Conservation (phyloP, 1,139 yeast genomes). For the Suhomyces atakaporum region DNA sequence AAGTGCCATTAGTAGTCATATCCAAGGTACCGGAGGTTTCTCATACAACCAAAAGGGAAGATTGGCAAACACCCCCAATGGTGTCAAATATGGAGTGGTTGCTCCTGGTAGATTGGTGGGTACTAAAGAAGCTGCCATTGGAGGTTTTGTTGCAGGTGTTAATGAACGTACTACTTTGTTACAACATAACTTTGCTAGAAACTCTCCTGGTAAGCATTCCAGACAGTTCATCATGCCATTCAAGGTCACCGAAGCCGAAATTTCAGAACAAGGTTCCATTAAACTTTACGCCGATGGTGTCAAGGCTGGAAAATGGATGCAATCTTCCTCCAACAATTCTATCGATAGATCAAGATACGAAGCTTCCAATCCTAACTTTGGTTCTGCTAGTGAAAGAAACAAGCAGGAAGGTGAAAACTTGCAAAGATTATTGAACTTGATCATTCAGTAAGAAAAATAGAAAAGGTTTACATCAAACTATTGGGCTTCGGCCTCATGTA, state of each 20-base stretch:
- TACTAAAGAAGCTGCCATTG: constrained; percentile 62
- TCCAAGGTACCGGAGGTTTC: constrained; percentile 74
- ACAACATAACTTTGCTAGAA: constrained; percentile 44
- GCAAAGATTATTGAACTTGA: constrained; percentile 37
- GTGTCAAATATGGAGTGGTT: constrained; percentile 57
- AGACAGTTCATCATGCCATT: constrained; percentile 51
- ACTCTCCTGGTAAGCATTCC: constrained; percentile 45
- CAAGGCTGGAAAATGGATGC: constrained; percentile 45
- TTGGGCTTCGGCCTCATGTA: constrained; percentile 3
- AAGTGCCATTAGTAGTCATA: constrained; percentile 14
- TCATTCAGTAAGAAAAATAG: constrained; percentile 21
- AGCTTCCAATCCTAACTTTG: constrained; percentile 37
- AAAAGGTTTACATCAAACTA: too few species aligned
- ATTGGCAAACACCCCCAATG: constrained; percentile 73
- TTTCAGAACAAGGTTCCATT: constrained; percentile 39
- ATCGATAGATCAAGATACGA: constrained; percentile 27
- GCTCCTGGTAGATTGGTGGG: constrained; percentile 72
- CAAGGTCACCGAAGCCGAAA: constrained; percentile 43
- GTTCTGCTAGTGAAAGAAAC: constrained; percentile 38
- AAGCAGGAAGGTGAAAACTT: constrained; percentile 36
- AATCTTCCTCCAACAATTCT: constrained; percentile 22
- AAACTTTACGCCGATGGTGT: constrained; percentile 45
- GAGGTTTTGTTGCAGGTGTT: constrained; percentile 65
- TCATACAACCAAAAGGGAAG: constrained; percentile 74
- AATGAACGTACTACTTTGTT: constrained; percentile 41